Base-by-base conservation (phyloP, 768 basidiomycete genomes). In the Mrakia frigida region DNA sequence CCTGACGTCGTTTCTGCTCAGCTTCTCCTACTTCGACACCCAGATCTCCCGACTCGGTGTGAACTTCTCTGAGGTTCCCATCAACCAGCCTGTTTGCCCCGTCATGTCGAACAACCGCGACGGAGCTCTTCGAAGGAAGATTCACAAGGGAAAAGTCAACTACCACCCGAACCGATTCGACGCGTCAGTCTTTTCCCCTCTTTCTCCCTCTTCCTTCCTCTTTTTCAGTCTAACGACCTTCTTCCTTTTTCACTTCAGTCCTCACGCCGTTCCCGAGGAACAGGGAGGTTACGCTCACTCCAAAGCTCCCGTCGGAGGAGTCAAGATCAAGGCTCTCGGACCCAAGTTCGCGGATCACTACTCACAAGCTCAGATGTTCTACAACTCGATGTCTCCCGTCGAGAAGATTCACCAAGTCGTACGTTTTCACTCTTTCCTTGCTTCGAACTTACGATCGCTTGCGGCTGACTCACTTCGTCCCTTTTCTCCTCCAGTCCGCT, bases 151-250 rank as follows among this genome's bases (percentile, higher is more conserved):
- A 14, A 74, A 14, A 37, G 83, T 90, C 80, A 93, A 93, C 80
- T 95, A 95, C 81, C 91, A 88, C 87, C 94, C 94, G 0, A 94
- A 94, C 81, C 87, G 93, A 16, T 86, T 87, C 63, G 79, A 83
- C 74, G 79, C 35, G 56, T 56, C 23, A 67, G 37, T 69, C 18
- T 37, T 31, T 33, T 2, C 14, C 33, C 21, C 65, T 25, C 14
- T 11, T 14, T 46, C 14, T 28, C 39, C 16, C 37, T 28, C 67
- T 39, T n/a, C 37, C 10, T 13, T 35, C 14, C 43, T 46, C 43
- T 6, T 10, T 41, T 7, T 39, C 65, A 6, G 6, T 31, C 33
- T n/a, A 31, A 6, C 6, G n/a, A 41, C 37, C 31, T n/a, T 69
- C 35, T 5, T 69, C 35, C 25, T 10, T 16, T n/a, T 28, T 35